Evolutionary conservation across 306 rosid genomes (phyloP), one percentile per base, ranked within the genome.

Genomic region (Glycyrrhiza uralensis): DNA sequence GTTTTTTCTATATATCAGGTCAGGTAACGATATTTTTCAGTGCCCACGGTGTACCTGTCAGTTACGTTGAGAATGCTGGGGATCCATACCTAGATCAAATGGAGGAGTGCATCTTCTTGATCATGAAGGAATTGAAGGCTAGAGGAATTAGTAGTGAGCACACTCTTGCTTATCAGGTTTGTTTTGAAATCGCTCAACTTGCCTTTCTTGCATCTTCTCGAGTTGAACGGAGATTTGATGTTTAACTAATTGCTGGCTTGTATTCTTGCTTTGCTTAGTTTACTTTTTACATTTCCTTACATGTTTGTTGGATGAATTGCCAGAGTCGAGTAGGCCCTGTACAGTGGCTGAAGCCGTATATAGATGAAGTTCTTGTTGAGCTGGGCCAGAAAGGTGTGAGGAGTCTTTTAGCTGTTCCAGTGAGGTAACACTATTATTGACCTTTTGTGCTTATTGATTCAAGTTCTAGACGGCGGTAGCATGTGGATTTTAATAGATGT

Each of bases 291-390:
- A 29, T 30, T 60, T 38, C 4, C 3, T 68, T 20, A 66, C 57
- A 18, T 35, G 66, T 78, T 66, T 78, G 71, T 64, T 60, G 85
- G 78, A 62, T 72, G 29, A 51, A 30, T 57, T 69, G 10, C 70
- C 84, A 95, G 99, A 95, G 99, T 82, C 96, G 99, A 33, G 99
- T 95, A 79, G 99, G 99, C 74, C 99, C 99, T 52, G 96, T 95
- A 67, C 90, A 95, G 80, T 95, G 97, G 99, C 82, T 95, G 84
- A 92, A 95, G 76, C 99, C 99, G 1, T 95, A 95, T 74, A 92
- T 97, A 10, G 99, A 95, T 78, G 86, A 95, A 84, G 96, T 87
- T 82, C 92, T 95, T 10, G 96, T 95, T 69, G 96, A 92, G 84
- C 99, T 95, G 57, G 99, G 99, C 82, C 82, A 85, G 91, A 92